Evolutionary conservation across 1,139 yeast genomes (phyloP).

Genomic region (Kodamaea sp.): DNA sequence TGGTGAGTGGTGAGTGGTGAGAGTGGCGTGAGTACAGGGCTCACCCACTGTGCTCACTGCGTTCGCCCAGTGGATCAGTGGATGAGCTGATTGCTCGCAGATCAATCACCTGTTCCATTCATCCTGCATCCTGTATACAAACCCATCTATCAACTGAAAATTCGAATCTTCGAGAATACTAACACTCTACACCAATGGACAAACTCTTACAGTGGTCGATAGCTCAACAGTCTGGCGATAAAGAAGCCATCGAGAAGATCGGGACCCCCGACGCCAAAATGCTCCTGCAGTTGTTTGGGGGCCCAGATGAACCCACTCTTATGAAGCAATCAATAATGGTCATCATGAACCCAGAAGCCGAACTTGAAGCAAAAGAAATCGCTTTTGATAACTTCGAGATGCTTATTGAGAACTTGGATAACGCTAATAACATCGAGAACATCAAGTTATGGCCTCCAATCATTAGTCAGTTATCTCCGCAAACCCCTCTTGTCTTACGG

Average conservation of each 20-base stretch:
- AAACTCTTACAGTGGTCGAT: conserved; percentile 89
- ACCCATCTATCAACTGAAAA: no score
- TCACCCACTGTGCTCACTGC: no score
- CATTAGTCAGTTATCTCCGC: conserved; percentile 46
- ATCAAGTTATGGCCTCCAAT: conserved; percentile 76
- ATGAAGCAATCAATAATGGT: conserved; percentile 75
- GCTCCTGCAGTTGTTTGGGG: conserved; percentile 75
- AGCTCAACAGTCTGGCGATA: conserved; percentile 68
- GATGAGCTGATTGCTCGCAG: no score
- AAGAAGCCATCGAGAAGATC: conserved; percentile 55
- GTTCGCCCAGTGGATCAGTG: no score
- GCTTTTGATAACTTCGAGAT: conserved; percentile 93
- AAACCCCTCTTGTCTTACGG: conserved; percentile 38
- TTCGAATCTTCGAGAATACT: no score
- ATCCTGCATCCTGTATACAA: no score
- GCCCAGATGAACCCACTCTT: conserved; percentile 78
- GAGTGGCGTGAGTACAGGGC: no score
- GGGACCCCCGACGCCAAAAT: conserved; percentile 77
- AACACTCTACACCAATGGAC: conserved; percentile 52
- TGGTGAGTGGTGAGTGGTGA: no score
- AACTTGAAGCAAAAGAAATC: conserved; percentile 58
- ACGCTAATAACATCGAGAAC: conserved; percentile 88
- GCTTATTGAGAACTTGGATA: conserved; percentile 90
- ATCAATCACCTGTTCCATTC: no score
- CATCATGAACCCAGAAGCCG: conserved; percentile 59